phyloP scores from a whole-genome alignment of 352 stramenopile species.

The Pythium vanterpoolii region DNA sequence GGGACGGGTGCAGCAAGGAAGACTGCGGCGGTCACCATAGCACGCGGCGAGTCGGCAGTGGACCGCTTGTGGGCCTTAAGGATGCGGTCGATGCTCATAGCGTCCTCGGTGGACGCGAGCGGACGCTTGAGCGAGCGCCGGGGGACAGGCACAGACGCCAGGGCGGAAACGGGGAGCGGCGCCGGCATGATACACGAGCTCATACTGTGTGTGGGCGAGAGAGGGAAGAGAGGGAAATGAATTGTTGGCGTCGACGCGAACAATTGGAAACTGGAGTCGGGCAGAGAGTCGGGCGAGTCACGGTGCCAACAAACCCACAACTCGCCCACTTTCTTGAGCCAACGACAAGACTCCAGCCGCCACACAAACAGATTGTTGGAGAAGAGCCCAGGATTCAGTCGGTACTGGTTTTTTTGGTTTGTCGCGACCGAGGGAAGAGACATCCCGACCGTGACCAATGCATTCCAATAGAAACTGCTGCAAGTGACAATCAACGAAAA shows the following conservation, averaged over 20 bases:
- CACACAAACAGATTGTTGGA: constrained; percentile 22
- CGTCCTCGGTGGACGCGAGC: constrained; percentile 43
- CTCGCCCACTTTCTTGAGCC: not conserved
- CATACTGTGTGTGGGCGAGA: constrained; percentile 27
- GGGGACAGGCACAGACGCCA: constrained; percentile 21
- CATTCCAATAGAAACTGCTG: not conserved
- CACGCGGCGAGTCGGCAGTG: constrained; percentile 41
- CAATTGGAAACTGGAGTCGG: constrained; percentile 1
- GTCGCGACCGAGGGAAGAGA: not conserved
- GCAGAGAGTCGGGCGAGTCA: constrained; percentile 2
- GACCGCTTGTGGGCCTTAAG: constrained; percentile 65
- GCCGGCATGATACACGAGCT: constrained; percentile 52
- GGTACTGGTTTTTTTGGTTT: constrained; percentile 9
- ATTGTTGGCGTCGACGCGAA: constrained; percentile 8
- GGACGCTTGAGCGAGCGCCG: constrained; percentile 52
- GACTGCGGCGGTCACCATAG: not conserved
- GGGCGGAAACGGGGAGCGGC: constrained; percentile 27
- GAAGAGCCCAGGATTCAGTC: constrained; percentile 10
- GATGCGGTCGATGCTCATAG: constrained; percentile 45
- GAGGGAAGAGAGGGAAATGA: not conserved
- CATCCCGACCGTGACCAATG: not conserved
- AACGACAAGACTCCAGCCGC: constrained; percentile 15
- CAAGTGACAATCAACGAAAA: constrained; percentile 15
- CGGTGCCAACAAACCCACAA: constrained; percentile 11
- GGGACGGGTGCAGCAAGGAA: not conserved